A percentile compares a stretch with the other conserved stretches of the same genome.
Evolutionary conservation across 202 grass and related monocot genomes (phyloP).

Genomic region (Carex arenaria): DNA sequence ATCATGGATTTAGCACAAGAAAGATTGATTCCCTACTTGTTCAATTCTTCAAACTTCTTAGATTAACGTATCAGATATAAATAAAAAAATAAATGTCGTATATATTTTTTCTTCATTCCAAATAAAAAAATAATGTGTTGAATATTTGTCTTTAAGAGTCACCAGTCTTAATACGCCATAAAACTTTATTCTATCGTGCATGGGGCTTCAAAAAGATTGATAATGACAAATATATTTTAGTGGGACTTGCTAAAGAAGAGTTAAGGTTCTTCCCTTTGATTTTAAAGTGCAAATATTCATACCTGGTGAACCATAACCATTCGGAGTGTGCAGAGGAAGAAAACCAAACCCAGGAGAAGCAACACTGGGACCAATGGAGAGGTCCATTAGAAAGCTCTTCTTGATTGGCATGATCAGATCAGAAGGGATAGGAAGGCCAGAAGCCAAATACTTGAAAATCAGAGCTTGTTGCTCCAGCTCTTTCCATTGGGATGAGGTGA

Average conservation of each 20-base stretch:
- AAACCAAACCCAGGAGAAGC: conserved; percentile 3
- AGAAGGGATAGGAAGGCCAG: conserved; percentile 25
- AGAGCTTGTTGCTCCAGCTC: conserved; percentile 31
- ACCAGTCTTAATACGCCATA: not conserved
- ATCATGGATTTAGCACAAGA: not conserved
- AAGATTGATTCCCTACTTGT: not conserved
- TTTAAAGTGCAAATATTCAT: not conserved
- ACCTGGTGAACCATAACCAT: conserved; percentile 9
- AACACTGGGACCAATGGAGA: conserved; percentile 15
- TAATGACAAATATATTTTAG: not conserved
- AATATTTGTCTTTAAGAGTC: not conserved
- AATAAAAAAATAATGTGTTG: not conserved
- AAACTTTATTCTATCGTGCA: not conserved
- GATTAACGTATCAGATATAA: not conserved
- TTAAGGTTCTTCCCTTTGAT: not conserved
- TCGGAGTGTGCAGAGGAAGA: not conserved
- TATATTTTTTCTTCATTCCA: not conserved
- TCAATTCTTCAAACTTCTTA: not conserved
- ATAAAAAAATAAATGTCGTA: not conserved
- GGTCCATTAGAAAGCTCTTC: conserved; percentile 16
- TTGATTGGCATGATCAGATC: conserved; percentile 30
- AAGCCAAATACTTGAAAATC: conserved; percentile 32
- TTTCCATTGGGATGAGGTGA: conserved; percentile 33
- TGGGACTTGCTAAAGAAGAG: not conserved
- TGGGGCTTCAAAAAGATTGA: not conserved